Percentiles rank a stretch among this genome's conserved stretches.
These are phyloP conservation scores for Colletotrichum sp. DNA, from an alignment of 2,329 filamentous ascomycete genomes.

Conservation along the genomic window DNA sequence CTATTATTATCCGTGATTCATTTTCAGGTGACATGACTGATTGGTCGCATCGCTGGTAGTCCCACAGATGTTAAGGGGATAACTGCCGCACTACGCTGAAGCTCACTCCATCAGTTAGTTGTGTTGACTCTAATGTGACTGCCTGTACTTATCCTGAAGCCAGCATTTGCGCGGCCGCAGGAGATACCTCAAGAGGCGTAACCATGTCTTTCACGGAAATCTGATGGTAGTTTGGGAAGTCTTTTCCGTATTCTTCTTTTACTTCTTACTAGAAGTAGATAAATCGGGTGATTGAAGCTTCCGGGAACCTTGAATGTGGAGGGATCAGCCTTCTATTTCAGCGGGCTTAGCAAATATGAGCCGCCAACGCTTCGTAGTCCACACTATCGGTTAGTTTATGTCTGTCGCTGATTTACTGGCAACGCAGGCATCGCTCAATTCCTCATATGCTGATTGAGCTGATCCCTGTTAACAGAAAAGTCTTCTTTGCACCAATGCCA, in stretches of 20 bases:
- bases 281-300: not conserved
- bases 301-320: not conserved
- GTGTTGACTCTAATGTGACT: not conserved
- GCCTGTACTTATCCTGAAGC: no score
- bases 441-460: not conserved
- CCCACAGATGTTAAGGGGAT: not conserved
- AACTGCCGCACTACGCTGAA: not conserved
- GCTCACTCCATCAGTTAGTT: not conserved
- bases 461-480: not conserved
- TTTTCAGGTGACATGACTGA: fast-evolving
- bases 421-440: not conserved
- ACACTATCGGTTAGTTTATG: not conserved
- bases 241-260: not conserved
- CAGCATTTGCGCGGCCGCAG: not conserved
- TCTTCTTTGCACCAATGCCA: not conserved
- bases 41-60: not conserved
- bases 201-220: not conserved
- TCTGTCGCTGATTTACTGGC: not conserved
- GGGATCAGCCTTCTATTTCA: not conserved
- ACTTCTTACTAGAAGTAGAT: not conserved
- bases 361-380: not conserved
- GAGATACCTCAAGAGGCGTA: not conserved
- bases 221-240: not conserved
- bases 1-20: fast-evolving
- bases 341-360: not conserved